Base-by-base conservation (phyloP, 805 yeast species). In the Blastobotrys terrestris region DNA sequence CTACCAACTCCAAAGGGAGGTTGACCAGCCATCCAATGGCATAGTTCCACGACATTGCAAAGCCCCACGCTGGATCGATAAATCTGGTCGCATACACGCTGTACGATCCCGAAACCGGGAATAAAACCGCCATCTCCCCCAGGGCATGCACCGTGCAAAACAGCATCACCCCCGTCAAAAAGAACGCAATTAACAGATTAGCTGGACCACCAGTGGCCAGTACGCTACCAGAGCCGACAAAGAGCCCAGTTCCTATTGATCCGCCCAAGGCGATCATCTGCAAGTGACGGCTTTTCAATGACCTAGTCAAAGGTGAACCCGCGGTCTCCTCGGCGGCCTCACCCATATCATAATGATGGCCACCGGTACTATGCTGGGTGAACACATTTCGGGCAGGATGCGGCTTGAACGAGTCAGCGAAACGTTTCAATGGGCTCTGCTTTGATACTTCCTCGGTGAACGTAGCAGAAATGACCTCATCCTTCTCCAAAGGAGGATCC, bases 251-350 rank as follows among this genome's bases (percentile, higher is more conserved):
- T 62, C 95, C 96, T 55, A 87, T 83, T 49, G 91, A 83, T 50
- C 92, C 89, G 54, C 92, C 92, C 50, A 87, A 73, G 42, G 89
- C 90, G 61, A 88, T 84, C 81, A 87, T 82, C 55, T 67, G 71
- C 46, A 71, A 49, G 56, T 71, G 74, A 8, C 75, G 62, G 13
- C 63, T 61, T 55, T 66, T 69, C 53, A 71, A 65, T 6, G 56
- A 52, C 53, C 81, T 66, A 31, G 77, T 71, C 55, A 85, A 71
- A 1, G 87, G 90, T 2, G 87, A 72, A 55, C 74, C 72, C 21
- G 85, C 82, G 2, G 78, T 61, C 19, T 71, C 71, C 35, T 67
- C 59, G 35, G 72, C 69, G 15, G 70, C 67, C 60, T 59, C 66
- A n/a, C 66, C 43, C n/a, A 54, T 52, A 50, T 63, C 64, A 26